Percentiles rank a stretch among this genome's conserved stretches.
phyloP scores from a whole-genome alignment of 2,329 filamentous ascomycete species.

The Nothophaeocryptopus gaeumannii region DNA sequence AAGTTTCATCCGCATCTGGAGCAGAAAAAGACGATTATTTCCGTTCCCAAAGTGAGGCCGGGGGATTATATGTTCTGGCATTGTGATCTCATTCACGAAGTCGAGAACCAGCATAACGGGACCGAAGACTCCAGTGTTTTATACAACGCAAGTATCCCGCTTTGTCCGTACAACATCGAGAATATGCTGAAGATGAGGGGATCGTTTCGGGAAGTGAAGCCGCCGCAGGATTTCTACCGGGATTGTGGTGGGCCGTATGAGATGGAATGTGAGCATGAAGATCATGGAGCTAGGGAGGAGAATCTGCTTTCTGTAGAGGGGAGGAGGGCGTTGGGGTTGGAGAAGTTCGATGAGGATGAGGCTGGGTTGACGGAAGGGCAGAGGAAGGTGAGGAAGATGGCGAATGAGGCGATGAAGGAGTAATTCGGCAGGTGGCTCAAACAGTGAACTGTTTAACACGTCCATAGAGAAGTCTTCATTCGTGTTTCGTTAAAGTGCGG shows the following conservation, averaged over 20 bases:
- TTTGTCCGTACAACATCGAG: conserved; percentile 12
- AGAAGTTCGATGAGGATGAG: conserved; percentile 8
- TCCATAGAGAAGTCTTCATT: too few relatives aligned
- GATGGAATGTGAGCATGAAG: conserved; percentile 6
- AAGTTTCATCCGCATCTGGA: conserved; percentile 7
- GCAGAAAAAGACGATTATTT: conserved; percentile 3
- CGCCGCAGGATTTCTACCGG: conserved; percentile 4
- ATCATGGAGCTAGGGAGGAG: conserved; percentile 8
- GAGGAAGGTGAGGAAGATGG: conserved; percentile 5
- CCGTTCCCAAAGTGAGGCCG: conserved; percentile 10
- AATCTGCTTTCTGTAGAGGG: conserved; percentile 11
- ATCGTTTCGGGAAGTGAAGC: conserved; percentile 5
- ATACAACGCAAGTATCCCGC: conserved; percentile 12
- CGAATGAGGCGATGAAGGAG: conserved; percentile 9
- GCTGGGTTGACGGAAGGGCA: conserved; percentile 4
- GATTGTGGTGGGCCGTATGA: conserved; percentile 8
- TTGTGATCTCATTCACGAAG: conserved; percentile 13
- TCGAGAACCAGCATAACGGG: conserved; percentile 11
- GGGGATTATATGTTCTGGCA: conserved; percentile 18
- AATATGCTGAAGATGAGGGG: conserved; percentile 8
- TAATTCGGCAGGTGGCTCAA: neutral
- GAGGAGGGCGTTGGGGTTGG: conserved; percentile 8
- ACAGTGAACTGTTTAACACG: too few relatives aligned
- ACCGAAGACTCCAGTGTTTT: conserved; percentile 9
- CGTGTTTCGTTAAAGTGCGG: too few relatives aligned